Conservation (phyloP, 768 basidiomycete species). For the Lyophyllum atratum region DNA sequence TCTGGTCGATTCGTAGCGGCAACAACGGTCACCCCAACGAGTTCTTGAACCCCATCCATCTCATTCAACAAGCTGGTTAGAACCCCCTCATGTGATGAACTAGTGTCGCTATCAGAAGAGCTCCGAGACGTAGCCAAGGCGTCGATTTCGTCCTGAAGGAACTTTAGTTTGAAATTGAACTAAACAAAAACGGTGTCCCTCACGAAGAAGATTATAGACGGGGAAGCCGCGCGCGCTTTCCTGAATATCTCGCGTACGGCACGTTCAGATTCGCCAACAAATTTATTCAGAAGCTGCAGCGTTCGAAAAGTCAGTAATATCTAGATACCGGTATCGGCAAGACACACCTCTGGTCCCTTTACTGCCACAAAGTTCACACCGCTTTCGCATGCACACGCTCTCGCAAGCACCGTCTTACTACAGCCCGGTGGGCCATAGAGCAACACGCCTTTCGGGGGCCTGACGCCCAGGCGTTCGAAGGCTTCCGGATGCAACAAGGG, state of each 20-base stretch:
- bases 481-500: conserved; percentile 85
- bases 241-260: conserved; percentile 94
- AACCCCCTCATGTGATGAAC: conserved; percentile 80
- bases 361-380: conserved; percentile 96
- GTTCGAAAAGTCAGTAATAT: conserved; percentile 6
- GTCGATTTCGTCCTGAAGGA: conserved; percentile 89
- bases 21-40: conserved; percentile 92
- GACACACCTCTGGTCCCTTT: conserved; percentile 90
- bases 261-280: conserved; percentile 95
- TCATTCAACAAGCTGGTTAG: conserved; percentile 93
- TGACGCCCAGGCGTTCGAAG: conserved; percentile 85
- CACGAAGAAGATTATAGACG: conserved; percentile 97
- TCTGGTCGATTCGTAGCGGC: conserved; percentile 97
- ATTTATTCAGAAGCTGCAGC: conserved; percentile 92
- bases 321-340: background rate
- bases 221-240: conserved; percentile 91
- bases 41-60: conserved; percentile 97
- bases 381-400: conserved; percentile 91
- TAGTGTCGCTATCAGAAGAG: conserved; percentile 54
- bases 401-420: conserved; percentile 91
- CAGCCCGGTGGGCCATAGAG: conserved; percentile 98
- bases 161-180: background rate
- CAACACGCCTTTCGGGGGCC: conserved; percentile 86
- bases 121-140: conserved; percentile 83
- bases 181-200: conserved; percentile 28